These are phyloP conservation scores for Peziza echinospora DNA, from an alignment of 495 filamentous ascomycete species.

Conservation along the genomic window DNA sequence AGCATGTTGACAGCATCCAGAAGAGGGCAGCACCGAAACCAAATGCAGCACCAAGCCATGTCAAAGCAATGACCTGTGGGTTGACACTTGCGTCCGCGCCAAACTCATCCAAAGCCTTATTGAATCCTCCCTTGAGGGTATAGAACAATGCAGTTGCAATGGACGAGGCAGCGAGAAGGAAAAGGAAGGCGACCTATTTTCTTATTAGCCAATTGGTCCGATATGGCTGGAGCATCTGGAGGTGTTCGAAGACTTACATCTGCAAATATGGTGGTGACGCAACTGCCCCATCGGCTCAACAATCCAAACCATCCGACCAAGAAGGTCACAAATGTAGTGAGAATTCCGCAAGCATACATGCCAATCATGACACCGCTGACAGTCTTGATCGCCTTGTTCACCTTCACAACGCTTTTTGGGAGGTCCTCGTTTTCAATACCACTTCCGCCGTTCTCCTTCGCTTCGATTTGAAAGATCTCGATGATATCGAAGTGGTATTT, in stretches of 20 bases:
- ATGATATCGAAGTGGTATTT: slow-evolving; percentile 33
- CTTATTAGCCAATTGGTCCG: slow-evolving; percentile 24
- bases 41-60: slow-evolving; percentile 66
- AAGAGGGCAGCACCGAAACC: slow-evolving; percentile 50
- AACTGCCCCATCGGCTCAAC: slow-evolving; percentile 47
- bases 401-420: slow-evolving; percentile 39
- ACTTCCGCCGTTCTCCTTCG: slow-evolving; percentile 20
- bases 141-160: slow-evolving; percentile 39
- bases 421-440: slow-evolving; percentile 4
- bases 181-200: slow-evolving; percentile 32
- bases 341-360: slow-evolving; percentile 41
- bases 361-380: slow-evolving; percentile 36
- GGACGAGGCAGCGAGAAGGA: slow-evolving; percentile 36
- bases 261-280: slow-evolving; percentile 56
- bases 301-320: slow-evolving; percentile 48
- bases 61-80: slow-evolving; percentile 39
- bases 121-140: slow-evolving; percentile 37
- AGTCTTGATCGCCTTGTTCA: slow-evolving; percentile 45
- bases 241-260: slow-evolving; percentile 30
- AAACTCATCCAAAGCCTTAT: slow-evolving; percentile 41
- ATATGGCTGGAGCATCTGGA: slow-evolving; percentile 22
- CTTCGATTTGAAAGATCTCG: slow-evolving; percentile 21
- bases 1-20: slow-evolving; percentile 83
- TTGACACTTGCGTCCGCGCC: slow-evolving; percentile 42
- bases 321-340: slow-evolving; percentile 46